Evolutionary conservation across 75 land plant genomes (phyloP).

Genomic region (Ceratopteris richardii): DNA sequence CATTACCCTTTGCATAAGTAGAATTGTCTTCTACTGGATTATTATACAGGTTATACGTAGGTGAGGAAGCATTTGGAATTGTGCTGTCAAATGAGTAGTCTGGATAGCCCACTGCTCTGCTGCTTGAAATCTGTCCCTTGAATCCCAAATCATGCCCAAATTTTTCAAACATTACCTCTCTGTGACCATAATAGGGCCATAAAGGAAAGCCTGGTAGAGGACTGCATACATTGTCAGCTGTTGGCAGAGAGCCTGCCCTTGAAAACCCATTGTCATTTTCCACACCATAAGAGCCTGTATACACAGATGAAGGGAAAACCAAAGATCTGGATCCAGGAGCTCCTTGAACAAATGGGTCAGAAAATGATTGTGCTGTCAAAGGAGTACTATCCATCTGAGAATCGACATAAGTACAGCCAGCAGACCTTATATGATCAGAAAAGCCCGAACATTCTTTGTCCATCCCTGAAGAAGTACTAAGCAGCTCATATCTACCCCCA

Average conservation of each 20-base stretch:
- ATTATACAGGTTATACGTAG: background rate
- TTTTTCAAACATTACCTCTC: background rate
- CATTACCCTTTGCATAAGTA: background rate
- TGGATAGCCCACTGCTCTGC: background rate
- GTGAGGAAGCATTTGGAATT: background rate
- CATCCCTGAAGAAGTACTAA: slow-evolving; percentile 11
- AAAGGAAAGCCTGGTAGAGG: background rate
- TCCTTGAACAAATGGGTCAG: slow-evolving; percentile 1
- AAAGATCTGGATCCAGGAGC: background rate
- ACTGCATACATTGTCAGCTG: background rate
- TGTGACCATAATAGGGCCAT: slow-evolving; percentile 1
- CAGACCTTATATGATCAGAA: slow-evolving; percentile 30
- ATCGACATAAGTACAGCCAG: slow-evolving; percentile 25
- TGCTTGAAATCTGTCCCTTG: background rate
- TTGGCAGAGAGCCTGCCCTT: background rate
- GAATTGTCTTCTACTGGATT: slow-evolving; percentile 1
- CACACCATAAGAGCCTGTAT: background rate
- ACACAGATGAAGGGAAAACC: background rate
- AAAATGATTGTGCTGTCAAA: slow-evolving; percentile 33
- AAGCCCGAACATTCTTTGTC: slow-evolving; percentile 31
- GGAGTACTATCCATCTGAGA: slow-evolving; percentile 19
- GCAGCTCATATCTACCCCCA: background rate
- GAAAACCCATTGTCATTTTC: background rate
- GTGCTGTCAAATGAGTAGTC: slow-evolving; percentile 5
- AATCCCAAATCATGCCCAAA: background rate